Evolutionary conservation across 176 grass and related monocot genomes (phyloP).

Genomic region (Calamus simplicifolius): DNA sequence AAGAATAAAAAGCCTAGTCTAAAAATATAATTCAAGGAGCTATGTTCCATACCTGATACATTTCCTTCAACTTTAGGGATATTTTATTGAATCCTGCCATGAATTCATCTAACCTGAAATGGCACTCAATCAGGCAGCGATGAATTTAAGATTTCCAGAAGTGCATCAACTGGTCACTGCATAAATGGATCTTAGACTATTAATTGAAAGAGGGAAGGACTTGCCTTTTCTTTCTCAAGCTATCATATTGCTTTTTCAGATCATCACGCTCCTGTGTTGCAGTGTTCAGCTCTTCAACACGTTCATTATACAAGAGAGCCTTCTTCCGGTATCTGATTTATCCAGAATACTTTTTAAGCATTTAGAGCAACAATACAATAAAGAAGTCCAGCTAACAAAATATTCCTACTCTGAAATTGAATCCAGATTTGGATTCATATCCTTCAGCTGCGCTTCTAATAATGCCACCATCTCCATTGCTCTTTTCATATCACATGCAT

Average conservation of each 20-base stretch:
- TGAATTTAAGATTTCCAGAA: no score
- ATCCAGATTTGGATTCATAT: slow-evolving; percentile 92
- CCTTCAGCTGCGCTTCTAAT: slow-evolving; percentile 89
- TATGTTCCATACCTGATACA: slow-evolving; percentile 69
- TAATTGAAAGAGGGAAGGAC: neutral
- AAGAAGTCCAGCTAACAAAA: slow-evolving; percentile 1
- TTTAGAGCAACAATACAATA: neutral
- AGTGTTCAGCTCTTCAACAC: slow-evolving; percentile 74
- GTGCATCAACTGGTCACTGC: neutral
- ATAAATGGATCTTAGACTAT: neutral
- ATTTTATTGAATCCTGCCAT: slow-evolving; percentile 94
- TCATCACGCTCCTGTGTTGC: slow-evolving; percentile 85
- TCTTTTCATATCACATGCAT: slow-evolving; percentile 59
- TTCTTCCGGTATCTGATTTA: slow-evolving; percentile 65
- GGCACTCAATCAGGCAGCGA: neutral
- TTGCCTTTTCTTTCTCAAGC: slow-evolving; percentile 75
- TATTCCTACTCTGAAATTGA: slow-evolving; percentile 84
- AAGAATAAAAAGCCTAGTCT: neutral
- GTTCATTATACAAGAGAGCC: slow-evolving; percentile 53
- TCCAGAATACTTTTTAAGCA: neutral
- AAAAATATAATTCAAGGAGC: neutral
- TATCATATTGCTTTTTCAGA: slow-evolving; percentile 79
- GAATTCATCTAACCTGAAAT: slow-evolving; percentile 94
- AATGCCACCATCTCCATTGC: slow-evolving; percentile 76
- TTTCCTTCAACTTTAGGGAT: slow-evolving; percentile 95